Evolutionary conservation across 2,329 filamentous ascomycete species (phyloP), one percentile per base, ranked within the genome.

Genomic region (Cryphonectria carpinicola): DNA sequence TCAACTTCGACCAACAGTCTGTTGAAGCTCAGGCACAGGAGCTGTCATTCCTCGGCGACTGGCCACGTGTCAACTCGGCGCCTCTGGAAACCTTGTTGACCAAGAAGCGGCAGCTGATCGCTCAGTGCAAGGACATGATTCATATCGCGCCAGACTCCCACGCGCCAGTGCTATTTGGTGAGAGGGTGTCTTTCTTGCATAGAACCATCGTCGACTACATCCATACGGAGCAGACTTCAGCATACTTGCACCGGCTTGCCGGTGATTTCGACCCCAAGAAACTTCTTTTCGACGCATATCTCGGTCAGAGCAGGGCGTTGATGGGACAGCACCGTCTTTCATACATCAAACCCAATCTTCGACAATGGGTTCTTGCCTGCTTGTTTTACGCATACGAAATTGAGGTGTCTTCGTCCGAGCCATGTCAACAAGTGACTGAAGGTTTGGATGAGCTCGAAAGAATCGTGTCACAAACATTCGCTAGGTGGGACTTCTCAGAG

Each of bases 211-310:
- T 66, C 11, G 71, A 72, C 43, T 72, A 67, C 17, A 66, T 72
- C 25, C 56, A 66, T 25, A 72, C 54, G 28, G 67, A 58, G 82
- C 60, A 68, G 3, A 58, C 37, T 14, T 54, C 17, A 19, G 32
- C 54, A 35, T 58, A 58, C 54, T 19, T 68, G 46, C 37, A 22
- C 6, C n/a, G 3, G 19, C 46, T 64, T 32, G 54, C 54, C 14
- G 54, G 54, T 32, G 28, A 35, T 6, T 69, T 69, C 28, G 62
- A 69, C 49, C 62, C 67, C 4, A 49, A 49, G 14, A 37, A 22
- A 13, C 19, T 69, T 37, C 67, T 69, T 4, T 58, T 69, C 39
- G 61, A 65, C 13, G 62, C 67, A 19, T 58, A 60, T n/a, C n/a
- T 69, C 22, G 62, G 62, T 22, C 67, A 69, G 46, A 49, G 52